Percentiles rank a stretch among this genome's conserved stretches.
phyloP scores from a whole-genome alignment of 1,139 yeast species.

The Kodamaea derodonti region DNA sequence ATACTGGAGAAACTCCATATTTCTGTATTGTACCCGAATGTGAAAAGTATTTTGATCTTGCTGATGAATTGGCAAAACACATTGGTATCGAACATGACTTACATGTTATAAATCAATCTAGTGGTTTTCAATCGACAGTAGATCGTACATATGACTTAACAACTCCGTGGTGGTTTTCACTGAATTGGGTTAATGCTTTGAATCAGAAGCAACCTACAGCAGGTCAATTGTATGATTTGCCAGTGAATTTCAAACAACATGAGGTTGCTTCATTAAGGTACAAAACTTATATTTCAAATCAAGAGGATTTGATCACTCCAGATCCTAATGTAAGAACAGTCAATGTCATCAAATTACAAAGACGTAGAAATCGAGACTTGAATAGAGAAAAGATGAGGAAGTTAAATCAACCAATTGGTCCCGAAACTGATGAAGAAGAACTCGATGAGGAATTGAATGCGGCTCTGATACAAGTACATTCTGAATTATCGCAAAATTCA shows the following conservation, averaged over 20 bases:
- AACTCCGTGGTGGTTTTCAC: slow-evolving; percentile 45
- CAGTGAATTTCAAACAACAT: slow-evolving; percentile 33
- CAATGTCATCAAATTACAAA: slow-evolving; percentile 14
- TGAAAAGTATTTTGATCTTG: slow-evolving; percentile 52
- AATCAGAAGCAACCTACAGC: slow-evolving; percentile 6
- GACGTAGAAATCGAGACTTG: slow-evolving; percentile 8
- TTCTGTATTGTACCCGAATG: slow-evolving; percentile 72
- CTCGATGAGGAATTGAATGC: slow-evolving; percentile 5
- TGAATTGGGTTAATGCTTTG: slow-evolving; percentile 26
- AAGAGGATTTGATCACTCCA: slow-evolving; percentile 5
- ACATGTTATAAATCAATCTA: slow-evolving; percentile 29
- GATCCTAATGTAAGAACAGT: slow-evolving; percentile 7
- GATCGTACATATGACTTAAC: slow-evolving; percentile 33
- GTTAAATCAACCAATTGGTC: slow-evolving; percentile 5
- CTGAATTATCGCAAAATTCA: slow-evolving; percentile 3
- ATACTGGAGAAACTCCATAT: slow-evolving; percentile 49
- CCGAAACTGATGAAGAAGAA: slow-evolving; percentile 6
- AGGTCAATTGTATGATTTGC: slow-evolving; percentile 20
- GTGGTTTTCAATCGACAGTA: slow-evolving; percentile 25
- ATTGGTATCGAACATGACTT: slow-evolving; percentile 59
- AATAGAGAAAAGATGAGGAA: slow-evolving; percentile 8
- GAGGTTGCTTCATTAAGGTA: slow-evolving; percentile 32
- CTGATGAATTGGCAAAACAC: slow-evolving; percentile 64
- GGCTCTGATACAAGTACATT: slow-evolving; percentile 5
- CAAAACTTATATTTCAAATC: slow-evolving; percentile 16